Percentiles rank a stretch among this genome's conserved stretches.
Conservation (phyloP, 2,329 filamentous ascomycete genomes). For the Pyricularia sp. region DNA sequence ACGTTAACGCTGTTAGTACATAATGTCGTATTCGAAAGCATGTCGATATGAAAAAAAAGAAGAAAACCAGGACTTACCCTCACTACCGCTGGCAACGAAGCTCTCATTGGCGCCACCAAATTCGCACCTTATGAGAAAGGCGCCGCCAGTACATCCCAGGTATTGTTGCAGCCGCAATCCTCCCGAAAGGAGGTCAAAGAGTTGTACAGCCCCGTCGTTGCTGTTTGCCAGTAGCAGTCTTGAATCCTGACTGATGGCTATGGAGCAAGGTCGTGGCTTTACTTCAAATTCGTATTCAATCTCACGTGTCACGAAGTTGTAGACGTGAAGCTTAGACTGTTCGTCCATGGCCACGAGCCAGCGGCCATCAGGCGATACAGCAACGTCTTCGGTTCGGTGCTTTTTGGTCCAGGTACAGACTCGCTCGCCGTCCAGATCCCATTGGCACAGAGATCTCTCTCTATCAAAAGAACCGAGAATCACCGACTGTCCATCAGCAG, state of each 20-base stretch:
- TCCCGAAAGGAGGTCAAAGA: slow-evolving; percentile 68
- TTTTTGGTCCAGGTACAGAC: slow-evolving; percentile 58
- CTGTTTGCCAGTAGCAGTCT: slow-evolving; percentile 74
- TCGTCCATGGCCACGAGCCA: slow-evolving; percentile 73
- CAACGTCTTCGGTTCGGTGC: slow-evolving; percentile 74
- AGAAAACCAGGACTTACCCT: slow-evolving; percentile 48
- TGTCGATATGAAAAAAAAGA: not conserved
- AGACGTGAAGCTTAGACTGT: slow-evolving; percentile 65
- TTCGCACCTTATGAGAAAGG: slow-evolving; percentile 69
- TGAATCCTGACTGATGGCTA: slow-evolving; percentile 77
- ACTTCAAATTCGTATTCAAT: slow-evolving; percentile 67
- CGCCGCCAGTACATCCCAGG: slow-evolving; percentile 62
- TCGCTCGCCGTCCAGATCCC: slow-evolving; percentile 54
- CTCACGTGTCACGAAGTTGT: slow-evolving; percentile 66
- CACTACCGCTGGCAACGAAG: slow-evolving; percentile 85
- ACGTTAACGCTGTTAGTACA: not conserved
- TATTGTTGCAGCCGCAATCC: slow-evolving; percentile 61
- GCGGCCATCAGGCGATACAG: slow-evolving; percentile 71
- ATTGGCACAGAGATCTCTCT: slow-evolving; percentile 57
- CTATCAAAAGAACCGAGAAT: slow-evolving; percentile 70
- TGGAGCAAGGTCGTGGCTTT: slow-evolving; percentile 62
- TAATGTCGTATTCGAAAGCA: not conserved
- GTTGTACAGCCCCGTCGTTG: slow-evolving; percentile 63
- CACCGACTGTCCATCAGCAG: slow-evolving; percentile 66
- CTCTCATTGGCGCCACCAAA: slow-evolving; percentile 89